Percentiles rank a stretch among this genome's conserved stretches.
Evolutionary conservation across 345 rosid genomes (phyloP).

Genomic region (Hibiscus syriacus): DNA sequence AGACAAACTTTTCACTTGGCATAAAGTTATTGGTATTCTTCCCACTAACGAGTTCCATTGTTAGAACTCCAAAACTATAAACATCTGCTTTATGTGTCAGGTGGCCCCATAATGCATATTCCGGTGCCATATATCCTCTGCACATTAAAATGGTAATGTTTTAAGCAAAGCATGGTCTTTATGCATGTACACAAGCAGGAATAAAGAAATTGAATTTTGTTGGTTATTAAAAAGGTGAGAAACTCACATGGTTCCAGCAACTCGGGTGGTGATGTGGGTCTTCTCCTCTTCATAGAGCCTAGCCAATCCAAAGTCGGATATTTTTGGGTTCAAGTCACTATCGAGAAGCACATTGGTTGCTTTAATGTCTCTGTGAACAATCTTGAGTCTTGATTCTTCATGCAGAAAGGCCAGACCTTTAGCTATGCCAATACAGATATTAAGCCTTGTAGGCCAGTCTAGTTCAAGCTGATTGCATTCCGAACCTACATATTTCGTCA

Average conservation of each 20-base stretch:
- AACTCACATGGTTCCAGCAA: conserved; percentile 56
- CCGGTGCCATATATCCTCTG: conserved; percentile 61
- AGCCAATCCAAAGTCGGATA: conserved; percentile 62
- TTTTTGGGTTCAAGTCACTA: conserved; percentile 40
- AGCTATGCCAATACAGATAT: conserved; percentile 47
- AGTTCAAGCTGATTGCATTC: conserved; percentile 26
- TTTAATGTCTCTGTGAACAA: conserved; percentile 63
- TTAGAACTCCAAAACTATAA: conserved; percentile 52
- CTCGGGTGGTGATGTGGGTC: conserved; percentile 50
- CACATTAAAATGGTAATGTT: neutral
- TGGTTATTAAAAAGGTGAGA: neutral
- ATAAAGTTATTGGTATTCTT: conserved; percentile 34
- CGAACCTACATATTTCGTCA: conserved; percentile 23
- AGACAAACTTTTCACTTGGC: conserved; percentile 31
- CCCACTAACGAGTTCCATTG: conserved; percentile 46
- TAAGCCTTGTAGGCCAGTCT: conserved; percentile 45
- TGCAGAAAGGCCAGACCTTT: conserved; percentile 51
- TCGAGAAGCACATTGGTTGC: conserved; percentile 53
- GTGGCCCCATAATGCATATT: conserved; percentile 59
- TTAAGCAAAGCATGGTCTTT: neutral
- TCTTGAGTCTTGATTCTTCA: conserved; percentile 51
- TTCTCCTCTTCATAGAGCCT: conserved; percentile 47
- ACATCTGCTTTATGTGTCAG: conserved; percentile 55
- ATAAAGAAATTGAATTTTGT: neutral
- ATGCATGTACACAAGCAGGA: too few species aligned